Evolutionary conservation across 495 filamentous ascomycete species (phyloP).

Genomic region (Chaetomidium leptoderma): DNA sequence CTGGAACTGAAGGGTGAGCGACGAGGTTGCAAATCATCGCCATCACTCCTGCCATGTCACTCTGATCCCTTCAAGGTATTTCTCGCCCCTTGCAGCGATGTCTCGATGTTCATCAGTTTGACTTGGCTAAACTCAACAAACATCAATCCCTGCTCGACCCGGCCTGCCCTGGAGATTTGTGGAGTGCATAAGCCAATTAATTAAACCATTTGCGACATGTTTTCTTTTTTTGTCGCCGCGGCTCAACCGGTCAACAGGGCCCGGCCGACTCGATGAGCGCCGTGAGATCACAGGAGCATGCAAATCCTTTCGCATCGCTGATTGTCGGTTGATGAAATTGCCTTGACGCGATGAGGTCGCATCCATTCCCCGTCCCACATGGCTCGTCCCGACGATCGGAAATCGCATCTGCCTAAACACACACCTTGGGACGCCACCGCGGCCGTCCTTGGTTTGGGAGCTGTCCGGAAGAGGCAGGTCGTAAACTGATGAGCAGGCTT

Average conservation of each 20-base stretch:
- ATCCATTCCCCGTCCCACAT: background rate
- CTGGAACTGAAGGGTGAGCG: too few relatives aligned
- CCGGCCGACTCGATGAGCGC: too few relatives aligned
- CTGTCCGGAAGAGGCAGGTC: conserved; percentile 19
- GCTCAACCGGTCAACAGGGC: too few relatives aligned
- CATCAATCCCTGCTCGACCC: background rate
- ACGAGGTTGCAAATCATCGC: too few relatives aligned
- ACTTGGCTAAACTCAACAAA: too few relatives aligned
- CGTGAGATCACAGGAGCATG: background rate
- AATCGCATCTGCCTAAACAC: conserved; percentile 1
- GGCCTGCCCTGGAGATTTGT: background rate
- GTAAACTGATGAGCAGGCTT: conserved; percentile 5
- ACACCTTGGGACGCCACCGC: conserved; percentile 6
- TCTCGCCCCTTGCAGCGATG: too few relatives aligned
- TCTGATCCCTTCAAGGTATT: too few relatives aligned
- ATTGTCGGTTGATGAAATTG: background rate
- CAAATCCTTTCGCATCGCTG: background rate
- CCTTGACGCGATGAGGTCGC: conserved; percentile 3
- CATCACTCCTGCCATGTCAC: too few relatives aligned
- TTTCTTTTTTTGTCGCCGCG: too few relatives aligned
- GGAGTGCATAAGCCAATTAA: conserved; percentile 9
- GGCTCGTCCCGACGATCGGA: conserved; percentile 5
- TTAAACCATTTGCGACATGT: too few relatives aligned
- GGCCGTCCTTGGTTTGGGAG: background rate
- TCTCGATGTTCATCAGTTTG: too few relatives aligned